Evolutionary conservation across 345 rosid genomes (phyloP).

Genomic region (Populus euphratica): DNA sequence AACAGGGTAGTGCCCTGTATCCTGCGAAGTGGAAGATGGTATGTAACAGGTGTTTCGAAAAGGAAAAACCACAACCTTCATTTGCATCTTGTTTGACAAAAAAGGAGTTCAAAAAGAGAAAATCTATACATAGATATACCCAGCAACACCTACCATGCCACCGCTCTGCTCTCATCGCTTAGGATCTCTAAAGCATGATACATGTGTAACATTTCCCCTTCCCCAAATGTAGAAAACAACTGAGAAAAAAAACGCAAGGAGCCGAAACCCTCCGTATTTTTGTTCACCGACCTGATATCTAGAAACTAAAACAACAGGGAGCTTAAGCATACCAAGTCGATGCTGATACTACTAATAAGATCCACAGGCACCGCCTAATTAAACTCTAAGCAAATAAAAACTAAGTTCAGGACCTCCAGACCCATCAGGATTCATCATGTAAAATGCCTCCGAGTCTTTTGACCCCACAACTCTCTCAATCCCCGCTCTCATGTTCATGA

Average conservation of each 20-base stretch:
- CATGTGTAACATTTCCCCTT: background rate
- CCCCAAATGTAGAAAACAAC: background rate
- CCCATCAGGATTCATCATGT: conserved; percentile 91
- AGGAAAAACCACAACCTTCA: background rate
- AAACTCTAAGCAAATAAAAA: conserved; percentile 72
- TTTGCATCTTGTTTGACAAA: background rate
- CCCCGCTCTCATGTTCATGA: conserved; percentile 95
- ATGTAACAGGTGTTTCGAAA: background rate
- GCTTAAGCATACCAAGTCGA: background rate
- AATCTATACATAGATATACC: conserved; percentile 1
- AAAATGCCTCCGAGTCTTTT: conserved; percentile 84
- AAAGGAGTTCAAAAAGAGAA: background rate
- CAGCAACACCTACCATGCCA: background rate
- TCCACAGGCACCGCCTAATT: background rate
- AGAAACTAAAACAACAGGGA: background rate
- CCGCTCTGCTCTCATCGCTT: background rate
- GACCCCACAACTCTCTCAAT: conserved; percentile 92
- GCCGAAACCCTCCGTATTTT: background rate
- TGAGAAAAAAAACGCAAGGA: background rate
- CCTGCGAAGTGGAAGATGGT: background rate
- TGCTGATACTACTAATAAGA: background rate
- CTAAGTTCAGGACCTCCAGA: conserved; percentile 90
- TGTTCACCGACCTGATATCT: too few species aligned
- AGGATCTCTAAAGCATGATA: background rate
- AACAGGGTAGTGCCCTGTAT: background rate